A percentile compares a stretch with the other conserved stretches of the same genome.
Conservation (phyloP, 345 rosid genomes). For the Populus simonii region DNA sequence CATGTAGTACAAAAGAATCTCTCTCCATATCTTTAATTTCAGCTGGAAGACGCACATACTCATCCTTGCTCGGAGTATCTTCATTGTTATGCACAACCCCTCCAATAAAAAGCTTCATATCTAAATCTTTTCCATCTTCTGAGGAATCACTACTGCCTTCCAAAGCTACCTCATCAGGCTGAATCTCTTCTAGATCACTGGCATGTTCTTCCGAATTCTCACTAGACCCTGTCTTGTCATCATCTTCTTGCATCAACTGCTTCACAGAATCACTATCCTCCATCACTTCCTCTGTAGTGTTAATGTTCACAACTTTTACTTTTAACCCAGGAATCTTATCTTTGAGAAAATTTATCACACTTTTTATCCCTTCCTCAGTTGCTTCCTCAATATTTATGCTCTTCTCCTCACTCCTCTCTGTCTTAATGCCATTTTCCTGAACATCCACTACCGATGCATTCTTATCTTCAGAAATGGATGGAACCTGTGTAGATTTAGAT, state of each 20-base stretch:
- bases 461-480: slow-evolving; percentile 44
- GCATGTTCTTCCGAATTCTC: slow-evolving; percentile 57
- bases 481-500: slow-evolving; percentile 43
- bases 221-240: slow-evolving; percentile 42
- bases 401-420: slow-evolving; percentile 59
- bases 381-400: slow-evolving; percentile 66
- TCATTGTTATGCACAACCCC: slow-evolving; percentile 78
- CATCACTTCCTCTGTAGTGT: slow-evolving; percentile 47
- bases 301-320: slow-evolving; percentile 68
- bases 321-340: slow-evolving; percentile 92
- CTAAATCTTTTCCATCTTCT: slow-evolving; percentile 55
- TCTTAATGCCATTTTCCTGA: slow-evolving; percentile 58
- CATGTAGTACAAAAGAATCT: slow-evolving; percentile 72
- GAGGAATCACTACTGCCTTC: slow-evolving; percentile 37
- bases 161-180: slow-evolving; percentile 47
- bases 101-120: slow-evolving; percentile 76
- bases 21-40: slow-evolving; percentile 57
- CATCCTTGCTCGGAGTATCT: slow-evolving; percentile 61
- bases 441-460: slow-evolving; percentile 48
- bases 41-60: slow-evolving; percentile 69
- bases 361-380: slow-evolving; percentile 89
- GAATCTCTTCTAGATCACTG: slow-evolving; percentile 56
- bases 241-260: slow-evolving; percentile 62
- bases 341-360: slow-evolving; percentile 84
- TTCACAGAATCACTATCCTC: slow-evolving; percentile 53